phyloP scores from a whole-genome alignment of 306 rosid species.

The Corylus heterophylla region DNA sequence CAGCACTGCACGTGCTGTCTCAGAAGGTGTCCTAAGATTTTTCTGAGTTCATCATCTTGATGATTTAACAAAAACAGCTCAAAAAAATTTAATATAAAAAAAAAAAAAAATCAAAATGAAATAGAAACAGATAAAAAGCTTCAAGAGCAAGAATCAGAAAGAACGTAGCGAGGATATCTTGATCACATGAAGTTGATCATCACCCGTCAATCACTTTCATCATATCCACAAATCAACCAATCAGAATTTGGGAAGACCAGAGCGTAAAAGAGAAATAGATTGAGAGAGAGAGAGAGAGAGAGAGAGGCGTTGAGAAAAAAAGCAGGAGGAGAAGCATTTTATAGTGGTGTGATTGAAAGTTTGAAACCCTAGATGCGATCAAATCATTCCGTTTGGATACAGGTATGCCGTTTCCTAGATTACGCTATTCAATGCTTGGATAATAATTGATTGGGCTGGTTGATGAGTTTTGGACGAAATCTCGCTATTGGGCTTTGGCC shows the following conservation, averaged over 20 bases:
- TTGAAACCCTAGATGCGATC: background rate
- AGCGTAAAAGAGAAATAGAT: background rate
- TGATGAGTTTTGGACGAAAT: too few relatives aligned
- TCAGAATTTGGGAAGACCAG: background rate
- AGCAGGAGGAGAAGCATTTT: background rate
- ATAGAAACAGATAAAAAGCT: too few relatives aligned
- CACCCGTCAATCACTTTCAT: conserved; percentile 39
- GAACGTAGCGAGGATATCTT: conserved; percentile 40
- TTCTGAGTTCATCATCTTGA: background rate
- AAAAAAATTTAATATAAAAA: too few relatives aligned
- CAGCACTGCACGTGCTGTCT: background rate
- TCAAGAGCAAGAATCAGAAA: conserved; percentile 32
- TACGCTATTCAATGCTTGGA: background rate
- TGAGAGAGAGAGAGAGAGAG: background rate
- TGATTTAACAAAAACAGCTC: background rate
- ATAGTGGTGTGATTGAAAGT: background rate
- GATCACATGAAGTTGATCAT: conserved; percentile 25
- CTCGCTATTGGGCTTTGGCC: too few relatives aligned
- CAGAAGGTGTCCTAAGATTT: conserved; percentile 5
- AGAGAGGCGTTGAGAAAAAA: background rate
- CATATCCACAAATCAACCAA: conserved; percentile 7
- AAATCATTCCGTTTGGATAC: background rate
- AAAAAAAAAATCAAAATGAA: too few relatives aligned
- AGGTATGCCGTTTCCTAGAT: background rate
- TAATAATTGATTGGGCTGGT: background rate